Evolutionary conservation across 371 early-diverging fungal genomes (phyloP), one percentile per base, ranked within the genome.

Genomic region (Zancudomyces culisetae): DNA sequence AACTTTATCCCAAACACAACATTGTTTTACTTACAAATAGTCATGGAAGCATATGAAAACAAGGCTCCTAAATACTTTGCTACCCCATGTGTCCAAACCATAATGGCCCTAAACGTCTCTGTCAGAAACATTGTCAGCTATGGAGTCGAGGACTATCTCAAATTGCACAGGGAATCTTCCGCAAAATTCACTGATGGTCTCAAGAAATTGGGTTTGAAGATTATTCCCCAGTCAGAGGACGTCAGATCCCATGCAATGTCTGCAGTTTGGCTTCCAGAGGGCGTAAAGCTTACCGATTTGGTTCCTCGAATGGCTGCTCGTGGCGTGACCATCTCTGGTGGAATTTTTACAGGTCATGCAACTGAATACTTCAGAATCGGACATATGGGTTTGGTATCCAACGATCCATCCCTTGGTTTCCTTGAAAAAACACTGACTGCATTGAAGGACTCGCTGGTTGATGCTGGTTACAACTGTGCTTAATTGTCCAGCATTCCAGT

Each of bases 41-140:
- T 95, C 64, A 93, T 93, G 93, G 65, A 81, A 53, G 82, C 87
- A 20, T 95, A 93, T 63, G 93, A 92, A 70, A 76, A 81, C 6
- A 81, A 91, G 59, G 80, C 84, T 58, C 83, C 87, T 27, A 75
- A 78, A 45, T 96, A 96, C 72, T 96, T 94, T 72, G 93, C 90
- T 53, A 96, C 97, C n/a, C 97, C 97, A 15, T 83, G 92, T 45
- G 97, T 96, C 43, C 91, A 91, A 72, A 75, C 85, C 53, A 76
- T 96, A 64, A 75, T 81, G 64, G 91, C 94, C 29, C 81, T 96
- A 42, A 73, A 87, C 61, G 74, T 77, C 21, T 80, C 87, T 47
- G 77, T 96, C 55, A 75, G 75, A 61, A 83, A 85, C 62, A 73
- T 94, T 48, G 70, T 70, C 27, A 66, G 68, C 43, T 47, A 71